phyloP scores from a whole-genome alignment of 495 filamentous ascomycete genomes.

The Jackrogersella multiformis region DNA sequence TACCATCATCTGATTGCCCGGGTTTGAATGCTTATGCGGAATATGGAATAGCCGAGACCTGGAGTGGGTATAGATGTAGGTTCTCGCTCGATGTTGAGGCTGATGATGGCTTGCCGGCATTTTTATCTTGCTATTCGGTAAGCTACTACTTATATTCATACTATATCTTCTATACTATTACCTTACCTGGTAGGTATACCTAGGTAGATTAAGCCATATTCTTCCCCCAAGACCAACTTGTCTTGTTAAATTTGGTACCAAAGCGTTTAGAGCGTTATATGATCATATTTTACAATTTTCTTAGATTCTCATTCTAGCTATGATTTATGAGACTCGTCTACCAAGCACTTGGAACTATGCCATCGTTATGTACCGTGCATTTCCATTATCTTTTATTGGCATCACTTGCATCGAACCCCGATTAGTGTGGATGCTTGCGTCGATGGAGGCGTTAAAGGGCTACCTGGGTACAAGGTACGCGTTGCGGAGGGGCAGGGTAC shows the following conservation, averaged over 20 bases:
- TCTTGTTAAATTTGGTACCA: too few species aligned
- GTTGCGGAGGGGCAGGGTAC: neutral
- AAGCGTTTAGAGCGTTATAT: too few species aligned
- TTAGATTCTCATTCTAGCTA: neutral
- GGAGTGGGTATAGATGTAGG: slow-evolving; percentile 23
- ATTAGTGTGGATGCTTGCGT: slow-evolving; percentile 23
- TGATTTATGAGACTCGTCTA: neutral
- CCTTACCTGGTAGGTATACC: too few species aligned
- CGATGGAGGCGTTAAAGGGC: slow-evolving; percentile 26
- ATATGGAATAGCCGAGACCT: slow-evolving; percentile 1
- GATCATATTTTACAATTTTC: too few species aligned
- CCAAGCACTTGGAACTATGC: neutral
- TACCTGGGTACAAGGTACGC: too few species aligned
- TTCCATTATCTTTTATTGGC: slow-evolving; percentile 17
- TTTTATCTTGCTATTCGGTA: neutral
- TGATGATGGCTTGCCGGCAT: slow-evolving; percentile 22
- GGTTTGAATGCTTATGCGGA: slow-evolving; percentile 18
- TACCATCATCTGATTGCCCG: slow-evolving; percentile 22
- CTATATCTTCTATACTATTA: too few species aligned
- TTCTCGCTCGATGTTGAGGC: slow-evolving; percentile 26
- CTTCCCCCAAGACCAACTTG: neutral
- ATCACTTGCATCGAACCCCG: slow-evolving; percentile 34
- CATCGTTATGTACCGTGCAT: neutral
- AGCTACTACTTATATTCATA: too few species aligned
- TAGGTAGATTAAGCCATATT: too few species aligned